Base-by-base conservation (phyloP, 805 yeast species). In the Candida fluviatilis region DNA sequence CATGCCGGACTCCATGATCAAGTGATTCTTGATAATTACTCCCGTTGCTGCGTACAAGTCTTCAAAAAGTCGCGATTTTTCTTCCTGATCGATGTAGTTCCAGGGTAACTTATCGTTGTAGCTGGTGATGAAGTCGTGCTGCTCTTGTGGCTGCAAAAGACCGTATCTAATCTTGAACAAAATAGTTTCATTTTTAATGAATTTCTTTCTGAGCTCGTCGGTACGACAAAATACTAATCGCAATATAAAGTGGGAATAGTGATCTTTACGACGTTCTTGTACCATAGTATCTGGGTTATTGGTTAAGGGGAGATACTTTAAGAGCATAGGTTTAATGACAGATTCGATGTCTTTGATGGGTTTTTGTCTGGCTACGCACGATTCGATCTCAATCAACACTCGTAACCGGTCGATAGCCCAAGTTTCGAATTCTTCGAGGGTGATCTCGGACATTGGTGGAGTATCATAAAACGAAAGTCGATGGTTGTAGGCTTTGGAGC, bases 351-450 rank as follows among this genome's bases (percentile, higher is more conserved):
- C 96, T 47, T 75, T 76, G 34, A 75, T 54, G 1, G 74, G 58
- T 51, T 80, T 78, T 42, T 81, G 80, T 49, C 95, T 71, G 17
- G 82, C 78, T 31, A 73, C 52, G 46, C 84, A 77, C 1, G 87
- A 75, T 52, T 91, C 97, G 36, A 93, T 82, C 55, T 88, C 96
- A 38, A 89, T 75, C 41, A 93, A 69, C 6, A 93, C 77, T 54
- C 83, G 80, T 45, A 91, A 69, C 42, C 99, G 67, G 54, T 91
- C 98, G 38, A 93, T 82, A 4, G 98, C 98, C 96, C 97, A 93
- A 4, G 73, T 71, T 62, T 93, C 99, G 60, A 93, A 93, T 52
- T 93, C 86, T 46, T 90, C 97, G 13, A 93, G 61, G 0, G 97
- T 87, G 51, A 93, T 81, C 60, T 93, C 98, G 11, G 82, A 80